A percentile compares a stretch with the other conserved stretches of the same genome.
Evolutionary conservation across 78 protist species (phyloP).

Genomic region (Andalucia godoyi): DNA sequence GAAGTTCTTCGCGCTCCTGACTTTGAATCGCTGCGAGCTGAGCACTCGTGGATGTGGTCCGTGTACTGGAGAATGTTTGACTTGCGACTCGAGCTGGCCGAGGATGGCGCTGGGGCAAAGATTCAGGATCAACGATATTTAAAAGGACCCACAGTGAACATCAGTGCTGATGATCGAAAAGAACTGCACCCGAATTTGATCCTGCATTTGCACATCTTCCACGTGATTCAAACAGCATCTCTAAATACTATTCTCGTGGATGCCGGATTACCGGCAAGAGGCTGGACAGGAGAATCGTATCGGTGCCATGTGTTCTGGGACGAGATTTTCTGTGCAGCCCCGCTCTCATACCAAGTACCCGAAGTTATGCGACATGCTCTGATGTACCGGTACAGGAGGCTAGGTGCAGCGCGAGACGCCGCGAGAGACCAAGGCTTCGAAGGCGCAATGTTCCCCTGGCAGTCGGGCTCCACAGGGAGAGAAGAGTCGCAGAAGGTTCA

Average conservation of each 20-base stretch:
- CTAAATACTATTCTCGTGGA: not conserved
- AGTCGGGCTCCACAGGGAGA: not conserved
- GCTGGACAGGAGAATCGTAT: not conserved
- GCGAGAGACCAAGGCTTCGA: not conserved
- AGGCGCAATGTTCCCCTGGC: slow-evolving; percentile 15
- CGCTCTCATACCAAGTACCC: not conserved
- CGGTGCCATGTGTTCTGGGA: slow-evolving; percentile 7
- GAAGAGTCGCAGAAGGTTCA: not conserved
- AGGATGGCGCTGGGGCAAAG: not conserved
- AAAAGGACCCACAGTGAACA: not conserved
- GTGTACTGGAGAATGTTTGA: not conserved
- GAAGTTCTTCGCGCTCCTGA: not conserved
- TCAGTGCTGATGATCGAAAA: not conserved
- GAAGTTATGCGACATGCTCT: not conserved
- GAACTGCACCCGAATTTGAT: too few relatives aligned
- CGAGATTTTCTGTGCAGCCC: not conserved
- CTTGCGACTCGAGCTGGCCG: not conserved
- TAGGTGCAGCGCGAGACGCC: not conserved
- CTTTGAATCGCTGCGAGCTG: not conserved
- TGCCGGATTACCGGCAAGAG: slow-evolving; percentile 1
- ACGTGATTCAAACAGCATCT: not conserved
- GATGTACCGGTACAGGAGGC: not conserved
- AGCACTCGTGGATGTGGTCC: not conserved
- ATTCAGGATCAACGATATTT: not conserved
- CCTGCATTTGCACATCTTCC: not conserved